Evolutionary conservation across 1,139 yeast genomes (phyloP), one percentile per base, ranked within the genome.

Genomic region (Pichia sp.): DNA sequence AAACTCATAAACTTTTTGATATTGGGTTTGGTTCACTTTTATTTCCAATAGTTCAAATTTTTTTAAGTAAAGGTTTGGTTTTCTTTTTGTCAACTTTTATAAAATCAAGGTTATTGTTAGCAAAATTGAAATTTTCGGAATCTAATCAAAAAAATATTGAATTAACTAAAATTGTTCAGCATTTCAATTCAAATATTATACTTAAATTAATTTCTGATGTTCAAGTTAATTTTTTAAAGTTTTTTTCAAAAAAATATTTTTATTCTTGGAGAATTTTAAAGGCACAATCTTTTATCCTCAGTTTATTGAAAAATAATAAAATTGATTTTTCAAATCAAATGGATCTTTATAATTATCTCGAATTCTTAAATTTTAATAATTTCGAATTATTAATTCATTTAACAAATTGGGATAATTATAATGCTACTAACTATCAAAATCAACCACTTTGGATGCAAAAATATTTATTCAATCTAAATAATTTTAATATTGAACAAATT

Each of bases 251-350:
- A 1, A 70, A 76, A 51, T 80, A 80, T 60, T 77, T 76, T 50
- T 79, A 78, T 60, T 81, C 86, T 6, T 78, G 80, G 74, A 73
- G 79, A 60, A 69, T 79, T 63, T 68, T 73, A 47, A 78, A 77
- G 58, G 77, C 80, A 1, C 77, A 76, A 7, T 70, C 69, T 1
- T 72, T 74, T 52, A 70, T 77, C 44, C 60, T 76, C 18, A 69
- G 71, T 0, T 53, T 75, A 34, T 51, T 76, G 44, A 70, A 67
- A 28, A 57, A 56, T 8, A 43, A 53, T 10, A 45, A 19, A 25
- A 30, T 42, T 5, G 36, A 36, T 36, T 19, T 38, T 53, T 45
- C 31, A 46, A 33, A 38, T 42, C 25, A 34, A 31, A 25, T n/a
- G n/a, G 34, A 38, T 36, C 42, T 22, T 11, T 43, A 50, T 18